phyloP scores from a whole-genome alignment of 441 rosid genomes.

The Corymbia citriodora region DNA sequence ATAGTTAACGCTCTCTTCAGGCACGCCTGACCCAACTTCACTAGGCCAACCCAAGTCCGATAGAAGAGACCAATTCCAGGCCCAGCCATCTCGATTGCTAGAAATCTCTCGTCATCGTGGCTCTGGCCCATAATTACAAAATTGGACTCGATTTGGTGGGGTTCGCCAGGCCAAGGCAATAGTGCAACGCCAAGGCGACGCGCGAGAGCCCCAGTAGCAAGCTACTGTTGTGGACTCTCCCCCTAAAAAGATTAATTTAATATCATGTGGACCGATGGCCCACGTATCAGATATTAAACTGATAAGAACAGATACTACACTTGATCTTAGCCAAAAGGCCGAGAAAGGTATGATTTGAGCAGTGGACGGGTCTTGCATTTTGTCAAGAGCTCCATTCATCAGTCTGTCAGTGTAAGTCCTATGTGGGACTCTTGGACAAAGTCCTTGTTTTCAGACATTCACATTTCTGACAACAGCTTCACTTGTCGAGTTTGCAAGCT shows the following conservation, averaged over 20 bases:
- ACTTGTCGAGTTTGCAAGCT: not conserved
- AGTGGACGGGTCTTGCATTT: not conserved
- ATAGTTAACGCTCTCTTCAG: too few species aligned
- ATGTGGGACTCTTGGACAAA: not conserved
- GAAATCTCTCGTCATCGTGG: too few species aligned
- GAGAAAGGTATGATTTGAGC: slow-evolving; percentile 1
- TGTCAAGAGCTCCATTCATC: not conserved
- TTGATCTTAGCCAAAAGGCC: slow-evolving; percentile 10
- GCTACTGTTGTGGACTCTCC: not conserved
- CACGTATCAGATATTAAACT: slow-evolving; percentile 11
- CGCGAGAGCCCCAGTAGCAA: not conserved
- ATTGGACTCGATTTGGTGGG: not conserved
- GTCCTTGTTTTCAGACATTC: not conserved
- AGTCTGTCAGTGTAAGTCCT: not conserved
- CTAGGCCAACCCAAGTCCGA: too few species aligned
- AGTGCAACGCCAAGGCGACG: not conserved
- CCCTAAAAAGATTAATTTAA: not conserved
- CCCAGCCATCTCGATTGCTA: too few species aligned
- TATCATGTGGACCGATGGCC: not conserved
- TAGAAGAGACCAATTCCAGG: too few species aligned
- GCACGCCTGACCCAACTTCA: too few species aligned
- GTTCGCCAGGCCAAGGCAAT: not conserved
- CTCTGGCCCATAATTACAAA: not conserved
- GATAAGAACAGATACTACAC: slow-evolving; percentile 10
- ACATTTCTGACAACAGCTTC: not conserved